These are phyloP conservation scores for Gossypium turneri DNA, from an alignment of 345 rosid genomes.

Conservation along the genomic window DNA sequence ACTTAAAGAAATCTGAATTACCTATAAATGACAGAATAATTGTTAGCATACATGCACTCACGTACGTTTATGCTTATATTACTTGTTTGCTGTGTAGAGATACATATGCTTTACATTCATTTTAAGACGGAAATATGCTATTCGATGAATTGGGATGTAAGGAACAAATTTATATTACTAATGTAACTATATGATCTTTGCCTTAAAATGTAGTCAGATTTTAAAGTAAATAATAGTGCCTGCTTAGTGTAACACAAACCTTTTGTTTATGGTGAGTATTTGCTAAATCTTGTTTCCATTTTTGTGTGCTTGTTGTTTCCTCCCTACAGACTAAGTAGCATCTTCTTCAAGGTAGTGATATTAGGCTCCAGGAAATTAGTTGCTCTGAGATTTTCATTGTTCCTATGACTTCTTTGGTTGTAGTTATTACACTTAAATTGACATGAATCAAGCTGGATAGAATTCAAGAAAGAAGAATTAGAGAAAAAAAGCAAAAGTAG, in stretches of 20 bases:
- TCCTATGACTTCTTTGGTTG: background rate
- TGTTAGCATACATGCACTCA: background rate
- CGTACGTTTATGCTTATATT: background rate
- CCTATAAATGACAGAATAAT: background rate
- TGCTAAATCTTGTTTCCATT: background rate
- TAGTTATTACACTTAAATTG: background rate
- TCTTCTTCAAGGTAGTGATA: background rate
- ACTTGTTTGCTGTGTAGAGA: background rate
- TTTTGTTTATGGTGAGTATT: background rate
- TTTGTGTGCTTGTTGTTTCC: background rate
- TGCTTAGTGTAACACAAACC: background rate
- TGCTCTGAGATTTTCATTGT: background rate
- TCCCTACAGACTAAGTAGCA: background rate
- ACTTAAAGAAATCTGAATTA: background rate
- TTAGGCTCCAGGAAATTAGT: background rate
- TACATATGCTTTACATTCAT: background rate
- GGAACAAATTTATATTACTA: background rate
- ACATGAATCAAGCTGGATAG: too few relatives aligned
- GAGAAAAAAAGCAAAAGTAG: too few relatives aligned
- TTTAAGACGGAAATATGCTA: background rate
- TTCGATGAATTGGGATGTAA: background rate
- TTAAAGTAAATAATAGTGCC: background rate
- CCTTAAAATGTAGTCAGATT: background rate
- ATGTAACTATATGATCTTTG: background rate
- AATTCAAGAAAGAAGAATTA: too few relatives aligned